Evolutionary conservation across 2,329 filamentous ascomycete genomes (phyloP).

Genomic region (Exophiala bonariae): DNA sequence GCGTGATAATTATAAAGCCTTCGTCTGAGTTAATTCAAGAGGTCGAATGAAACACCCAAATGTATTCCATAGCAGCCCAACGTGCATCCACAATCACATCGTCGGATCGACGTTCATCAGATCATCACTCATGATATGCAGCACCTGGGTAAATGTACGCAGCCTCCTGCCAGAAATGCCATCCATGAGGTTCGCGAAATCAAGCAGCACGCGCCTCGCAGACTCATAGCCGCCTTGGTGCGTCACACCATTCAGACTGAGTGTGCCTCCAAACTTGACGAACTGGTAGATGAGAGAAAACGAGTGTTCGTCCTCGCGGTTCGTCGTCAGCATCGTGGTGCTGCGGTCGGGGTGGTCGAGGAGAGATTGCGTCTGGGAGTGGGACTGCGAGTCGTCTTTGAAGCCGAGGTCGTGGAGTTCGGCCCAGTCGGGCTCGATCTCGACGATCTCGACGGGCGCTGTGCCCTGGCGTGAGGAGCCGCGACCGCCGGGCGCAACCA

Average conservation of each 20-base stretch:
- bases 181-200: slow-evolving; percentile 54
- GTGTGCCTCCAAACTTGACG: slow-evolving; percentile 49
- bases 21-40: too few species aligned
- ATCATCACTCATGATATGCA: slow-evolving; percentile 56
- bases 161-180: slow-evolving; percentile 54
- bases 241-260: slow-evolving; percentile 50
- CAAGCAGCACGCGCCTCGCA: slow-evolving; percentile 51
- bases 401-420: slow-evolving; percentile 32
- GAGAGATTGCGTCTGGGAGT: background rate
- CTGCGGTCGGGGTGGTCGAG: slow-evolving; percentile 28
- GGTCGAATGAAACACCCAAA: too few species aligned
- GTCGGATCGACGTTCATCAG: slow-evolving; percentile 25
- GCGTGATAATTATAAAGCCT: too few species aligned
- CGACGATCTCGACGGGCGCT: slow-evolving; percentile 44
- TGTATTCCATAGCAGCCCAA: background rate
- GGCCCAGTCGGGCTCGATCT: slow-evolving; percentile 51
- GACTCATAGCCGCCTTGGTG: slow-evolving; percentile 52
- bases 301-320: slow-evolving; percentile 18
- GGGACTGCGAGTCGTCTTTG: slow-evolving; percentile 8
- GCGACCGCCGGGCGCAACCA: slow-evolving; percentile 35
- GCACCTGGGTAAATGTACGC: slow-evolving; percentile 51
- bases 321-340: slow-evolving; percentile 43
- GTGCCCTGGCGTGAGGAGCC: slow-evolving; percentile 29
- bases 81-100: slow-evolving; percentile 2
- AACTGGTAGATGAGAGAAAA: slow-evolving; percentile 34